Conservation (phyloP, 257 asterid species). For the Linaria vulgaris region DNA sequence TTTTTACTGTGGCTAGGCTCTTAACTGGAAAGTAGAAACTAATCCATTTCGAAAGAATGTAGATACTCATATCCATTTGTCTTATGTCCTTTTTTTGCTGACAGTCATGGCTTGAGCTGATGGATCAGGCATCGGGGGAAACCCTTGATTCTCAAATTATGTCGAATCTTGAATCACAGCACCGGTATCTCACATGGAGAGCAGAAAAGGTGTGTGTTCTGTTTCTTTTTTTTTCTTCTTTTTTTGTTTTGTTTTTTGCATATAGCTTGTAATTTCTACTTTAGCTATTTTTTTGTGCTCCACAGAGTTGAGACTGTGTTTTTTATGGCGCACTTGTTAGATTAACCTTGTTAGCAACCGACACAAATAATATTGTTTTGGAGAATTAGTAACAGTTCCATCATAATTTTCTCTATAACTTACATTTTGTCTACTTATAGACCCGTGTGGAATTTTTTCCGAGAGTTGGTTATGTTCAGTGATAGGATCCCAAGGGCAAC, state of each 20-base stretch:
- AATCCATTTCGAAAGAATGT: slow-evolving; percentile 13
- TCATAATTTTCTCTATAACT: not conserved
- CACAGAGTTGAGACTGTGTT: not conserved
- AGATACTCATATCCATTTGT: slow-evolving; percentile 10
- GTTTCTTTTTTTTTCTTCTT: not conserved
- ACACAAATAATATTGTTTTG: not conserved
- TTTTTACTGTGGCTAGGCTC: not conserved
- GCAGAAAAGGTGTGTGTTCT: slow-evolving; percentile 64
- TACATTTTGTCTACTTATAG: not conserved
- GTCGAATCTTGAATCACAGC: slow-evolving; percentile 67
- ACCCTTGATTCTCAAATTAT: slow-evolving; percentile 40
- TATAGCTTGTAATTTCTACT: not conserved
- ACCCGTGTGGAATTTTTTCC: too few relatives aligned
- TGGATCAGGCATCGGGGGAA: slow-evolving; percentile 55
- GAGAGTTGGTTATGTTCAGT: too few relatives aligned
- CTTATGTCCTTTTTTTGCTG: slow-evolving; percentile 19
- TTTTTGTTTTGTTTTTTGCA: not conserved
- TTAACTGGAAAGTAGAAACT: not conserved
- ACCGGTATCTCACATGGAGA: slow-evolving; percentile 83
- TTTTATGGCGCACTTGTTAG: slow-evolving; percentile 16
- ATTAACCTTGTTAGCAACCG: slow-evolving; percentile 3
- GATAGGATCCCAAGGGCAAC: too few relatives aligned
- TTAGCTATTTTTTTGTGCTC: slow-evolving; percentile 2
- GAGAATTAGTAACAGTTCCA: too few relatives aligned
- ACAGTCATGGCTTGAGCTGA: slow-evolving; percentile 77